These are phyloP conservation scores for Kalmusia sp. DNA, from an alignment of 2,329 filamentous ascomycete species.

Conservation along the genomic window DNA sequence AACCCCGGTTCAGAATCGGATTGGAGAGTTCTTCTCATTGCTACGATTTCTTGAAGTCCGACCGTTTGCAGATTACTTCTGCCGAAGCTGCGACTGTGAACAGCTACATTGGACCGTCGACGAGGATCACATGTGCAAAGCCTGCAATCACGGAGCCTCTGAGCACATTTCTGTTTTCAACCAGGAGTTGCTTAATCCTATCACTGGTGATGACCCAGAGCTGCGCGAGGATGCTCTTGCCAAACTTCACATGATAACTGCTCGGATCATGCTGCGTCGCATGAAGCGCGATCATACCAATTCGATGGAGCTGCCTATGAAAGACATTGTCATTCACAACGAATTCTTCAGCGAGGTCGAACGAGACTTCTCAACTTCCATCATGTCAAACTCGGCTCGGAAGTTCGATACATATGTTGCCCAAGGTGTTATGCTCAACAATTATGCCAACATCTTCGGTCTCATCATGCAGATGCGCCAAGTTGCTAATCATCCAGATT, in stretches of 20 bases:
- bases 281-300: conserved; percentile 93
- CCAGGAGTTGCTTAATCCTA: conserved; percentile 89
- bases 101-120: conserved; percentile 84
- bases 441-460: conserved; percentile 97
- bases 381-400: conserved; percentile 89
- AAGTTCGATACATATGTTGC: conserved; percentile 96
- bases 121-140: conserved; percentile 71
- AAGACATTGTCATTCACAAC: conserved; percentile 88
- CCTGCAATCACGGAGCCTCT: conserved; percentile 71
- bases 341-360: conserved; percentile 98
- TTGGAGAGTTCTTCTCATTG: conserved; percentile 95
- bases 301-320: conserved; percentile 95
- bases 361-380: conserved; percentile 91
- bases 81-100: conserved; percentile 83
- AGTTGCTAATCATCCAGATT: conserved; percentile 93
- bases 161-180: conserved; percentile 86
- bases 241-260: conserved; percentile 87
- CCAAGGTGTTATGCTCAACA: conserved; percentile 86
- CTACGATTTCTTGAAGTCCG: conserved; percentile 88
- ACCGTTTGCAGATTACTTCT: conserved; percentile 93
- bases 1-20: conserved; percentile 94
- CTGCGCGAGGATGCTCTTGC: conserved; percentile 74
- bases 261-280: conserved; percentile 93
- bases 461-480: conserved; percentile 99
- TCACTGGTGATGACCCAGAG: conserved; percentile 55